Evolutionary conservation across 805 yeast genomes (phyloP), one percentile per base, ranked within the genome.

Genomic region (Cyberlindnera lachancei): DNA sequence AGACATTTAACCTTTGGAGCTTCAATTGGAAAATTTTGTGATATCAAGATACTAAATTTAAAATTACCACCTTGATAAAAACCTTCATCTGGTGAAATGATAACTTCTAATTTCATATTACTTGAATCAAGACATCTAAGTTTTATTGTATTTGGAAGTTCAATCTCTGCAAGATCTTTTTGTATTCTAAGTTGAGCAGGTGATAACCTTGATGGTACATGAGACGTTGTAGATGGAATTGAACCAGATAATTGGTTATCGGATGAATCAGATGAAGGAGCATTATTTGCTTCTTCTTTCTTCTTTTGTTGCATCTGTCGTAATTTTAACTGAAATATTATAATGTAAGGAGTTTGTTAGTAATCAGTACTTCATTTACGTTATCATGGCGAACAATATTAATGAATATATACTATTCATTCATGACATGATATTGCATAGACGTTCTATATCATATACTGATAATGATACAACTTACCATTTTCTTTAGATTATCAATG

Each of bases 1-100:
- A 64, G 33, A 46, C 94, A 81, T 44, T 70, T 68, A 34, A 87
- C 86, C 50, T 77, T 82, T 8, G 98, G 98, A 7, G 96, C 87
- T 31, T 83, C 92, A 36, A 88, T 92, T 3, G 98, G 98, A 57
- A 78, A 90, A 44, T 75, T 78, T 25, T 74, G 75, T 30, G 74
- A 72, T 25, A 88, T 66, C 20, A 61, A 63, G 28, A 88, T 73
- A n/a, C 64, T 61, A 55, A 90, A 90, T 15, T 53, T 53, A 58
- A 90, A 84, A n/a, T 38, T 45, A 1, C 95, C 95, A n/a, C 67
- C 64, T 27, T 59, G 52, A 50, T 85, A 85, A 48, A 68, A 69
- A 6, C 95, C 95, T 46, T 78, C 81, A 34, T 69, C 75, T 3
- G 95, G 95, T 15, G 42, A 50, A 13, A 84, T 68, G 7, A 50